Base-by-base conservation (phyloP, 371 early-diverging fungal species). In the Chytridium lagenaria region DNA sequence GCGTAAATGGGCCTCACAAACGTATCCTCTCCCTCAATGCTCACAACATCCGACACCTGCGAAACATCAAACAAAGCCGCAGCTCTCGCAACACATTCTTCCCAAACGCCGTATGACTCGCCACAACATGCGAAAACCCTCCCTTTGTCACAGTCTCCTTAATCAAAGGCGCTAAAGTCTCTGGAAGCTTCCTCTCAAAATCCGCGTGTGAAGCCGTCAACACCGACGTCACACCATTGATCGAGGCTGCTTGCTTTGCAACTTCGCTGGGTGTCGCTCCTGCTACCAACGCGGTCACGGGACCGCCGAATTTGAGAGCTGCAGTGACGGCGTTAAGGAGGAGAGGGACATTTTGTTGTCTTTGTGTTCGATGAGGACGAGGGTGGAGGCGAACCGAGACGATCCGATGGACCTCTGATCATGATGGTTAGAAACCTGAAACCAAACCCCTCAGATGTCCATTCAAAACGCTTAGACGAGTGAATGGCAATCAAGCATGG, bases 1-100 rank as follows among this genome's bases (percentile, higher is more conserved):
- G 98, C 98, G 80, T 96, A 97, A 82, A 98, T 95, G 38, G 98
- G 97, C n/a, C 98, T 90, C 65, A 94, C 90, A 88, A 98, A 97
- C 38, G 94, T 94, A 76, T 95, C 95, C 39, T 87, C 91, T 61
- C 85, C 71, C 78, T 92, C 90, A 66, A 97, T 84, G 59, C 78
- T 89, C 72, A 88, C 90, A 71, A 98, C 90, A 81, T 98, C 98
- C 16, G 96, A 94, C 61, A 98, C 83, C 74, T 92, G 93, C 75
- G 93, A 90, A 38, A 95, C 93, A 79, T 97, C 97, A 75, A 96
- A 79, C 33, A 96, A 82, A 28, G 97, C 98, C 59, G 97, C 96
- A 50, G 92, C 91, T 36, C 98, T 92, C 98, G 98, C 77, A 97
- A 80, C 51, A 96, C 84, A 86, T 95, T 95, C 90, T 96, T 96